These are phyloP conservation scores for Malus asiatica DNA, from an alignment of 306 rosid species.

Conservation along the genomic window DNA sequence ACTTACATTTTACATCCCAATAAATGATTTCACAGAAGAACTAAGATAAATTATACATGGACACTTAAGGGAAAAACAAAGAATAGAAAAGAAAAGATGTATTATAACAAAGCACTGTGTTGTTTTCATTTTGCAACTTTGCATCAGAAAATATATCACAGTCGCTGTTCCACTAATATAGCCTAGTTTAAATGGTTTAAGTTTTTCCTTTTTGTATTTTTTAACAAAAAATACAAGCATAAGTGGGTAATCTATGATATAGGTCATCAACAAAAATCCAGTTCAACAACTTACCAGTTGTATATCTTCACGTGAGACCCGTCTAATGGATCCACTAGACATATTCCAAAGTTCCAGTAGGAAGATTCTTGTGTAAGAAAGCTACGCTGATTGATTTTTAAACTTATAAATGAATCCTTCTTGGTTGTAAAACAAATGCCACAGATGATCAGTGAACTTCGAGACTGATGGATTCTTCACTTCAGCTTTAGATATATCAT, in stretches of 20 bases:
- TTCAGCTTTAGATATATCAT: neutral
- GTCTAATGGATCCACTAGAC: conserved; percentile 74
- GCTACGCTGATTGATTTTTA: neutral
- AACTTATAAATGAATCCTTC: neutral
- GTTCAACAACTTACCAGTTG: conserved; percentile 60
- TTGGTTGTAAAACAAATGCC: neutral
- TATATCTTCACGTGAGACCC: conserved; percentile 76
- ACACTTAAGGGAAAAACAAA: neutral
- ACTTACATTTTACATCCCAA: neutral
- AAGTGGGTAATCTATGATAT: neutral
- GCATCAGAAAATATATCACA: neutral
- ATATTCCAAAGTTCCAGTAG: conserved; percentile 25
- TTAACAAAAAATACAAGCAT: neutral
- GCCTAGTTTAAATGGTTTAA: neutral
- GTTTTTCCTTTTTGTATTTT: neutral
- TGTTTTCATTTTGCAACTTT: neutral
- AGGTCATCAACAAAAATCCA: conserved; percentile 3
- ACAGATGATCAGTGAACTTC: neutral
- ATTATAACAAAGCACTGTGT: neutral
- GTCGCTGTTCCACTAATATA: neutral
- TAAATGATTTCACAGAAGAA: neutral
- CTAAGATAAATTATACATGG: neutral
- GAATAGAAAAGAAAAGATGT: neutral
- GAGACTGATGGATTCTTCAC: neutral
- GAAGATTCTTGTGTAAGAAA: conserved; percentile 5